phyloP scores from a whole-genome alignment of 345 rosid genomes.

The Eucalyptus regnans region DNA sequence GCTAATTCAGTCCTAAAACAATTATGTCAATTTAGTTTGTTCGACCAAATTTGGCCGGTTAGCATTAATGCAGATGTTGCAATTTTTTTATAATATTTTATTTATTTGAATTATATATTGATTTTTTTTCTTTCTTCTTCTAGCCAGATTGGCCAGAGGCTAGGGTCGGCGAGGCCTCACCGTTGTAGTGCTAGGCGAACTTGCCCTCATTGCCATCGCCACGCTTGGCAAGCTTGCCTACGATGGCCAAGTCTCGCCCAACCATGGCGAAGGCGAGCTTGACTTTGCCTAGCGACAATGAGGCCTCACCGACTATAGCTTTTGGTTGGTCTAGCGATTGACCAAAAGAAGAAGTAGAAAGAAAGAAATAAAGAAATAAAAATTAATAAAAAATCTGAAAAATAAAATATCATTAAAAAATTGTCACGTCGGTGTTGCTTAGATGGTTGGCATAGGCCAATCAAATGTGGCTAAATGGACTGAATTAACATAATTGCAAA shows the following conservation, averaged over 20 bases:
- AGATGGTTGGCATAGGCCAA: fast-evolving
- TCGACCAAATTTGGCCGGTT: fast-evolving
- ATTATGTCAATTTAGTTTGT: too few relatives aligned
- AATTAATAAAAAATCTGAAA: too few relatives aligned
- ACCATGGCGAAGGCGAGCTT: too few relatives aligned
- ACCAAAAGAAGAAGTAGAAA: too few relatives aligned
- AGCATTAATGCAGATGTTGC: fast-evolving
- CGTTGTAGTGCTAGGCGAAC: fast-evolving
- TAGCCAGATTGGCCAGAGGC: fast-evolving
- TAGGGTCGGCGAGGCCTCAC: too few relatives aligned
- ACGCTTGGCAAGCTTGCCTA: fast-evolving
- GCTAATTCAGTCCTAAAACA: fast-evolving
- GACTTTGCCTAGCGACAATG: fast-evolving
- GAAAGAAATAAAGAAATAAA: too few relatives aligned
- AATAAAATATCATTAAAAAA: too few relatives aligned
- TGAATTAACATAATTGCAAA: fast-evolving
- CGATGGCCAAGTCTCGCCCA: fast-evolving
- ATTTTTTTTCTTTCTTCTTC: fast-evolving
- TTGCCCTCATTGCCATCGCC: fast-evolving
- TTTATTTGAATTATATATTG: too few relatives aligned
- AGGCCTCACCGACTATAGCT: fast-evolving
- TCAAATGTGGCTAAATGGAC: fast-evolving
- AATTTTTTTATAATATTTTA: too few relatives aligned
- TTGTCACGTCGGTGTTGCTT: too few relatives aligned
- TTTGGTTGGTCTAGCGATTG: fast-evolving